Evolutionary conservation across 2,329 filamentous ascomycete genomes (phyloP).

Genomic region (Neopestalotiopsis clavispora): DNA sequence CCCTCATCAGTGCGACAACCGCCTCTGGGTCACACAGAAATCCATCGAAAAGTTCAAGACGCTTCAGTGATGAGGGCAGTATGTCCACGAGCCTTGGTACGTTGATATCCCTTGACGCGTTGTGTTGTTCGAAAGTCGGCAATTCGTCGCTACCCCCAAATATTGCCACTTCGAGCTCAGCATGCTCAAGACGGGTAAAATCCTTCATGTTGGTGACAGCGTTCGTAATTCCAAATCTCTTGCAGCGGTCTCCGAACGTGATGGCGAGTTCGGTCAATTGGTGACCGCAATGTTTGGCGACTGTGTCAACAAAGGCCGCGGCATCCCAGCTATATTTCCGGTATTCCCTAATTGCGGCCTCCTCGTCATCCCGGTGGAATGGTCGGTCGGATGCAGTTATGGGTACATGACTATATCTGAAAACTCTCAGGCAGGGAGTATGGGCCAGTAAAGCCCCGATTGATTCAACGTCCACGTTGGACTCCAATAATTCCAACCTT

Average conservation of each 20-base stretch:
- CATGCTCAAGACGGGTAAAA: conserved; percentile 19
- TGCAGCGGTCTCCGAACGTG: conserved; percentile 13
- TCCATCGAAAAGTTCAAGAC: background rate
- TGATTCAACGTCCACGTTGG: conserved; percentile 18
- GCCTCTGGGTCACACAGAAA: background rate
- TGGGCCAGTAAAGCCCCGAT: conserved; percentile 22
- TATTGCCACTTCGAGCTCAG: conserved; percentile 12
- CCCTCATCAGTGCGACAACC: background rate
- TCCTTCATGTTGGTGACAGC: conserved; percentile 19
- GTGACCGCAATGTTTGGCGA: conserved; percentile 23
- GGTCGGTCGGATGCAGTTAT: background rate
- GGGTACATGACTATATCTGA: conserved; percentile 20
- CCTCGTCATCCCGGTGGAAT: too few relatives aligned
- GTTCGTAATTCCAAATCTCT: conserved; percentile 12
- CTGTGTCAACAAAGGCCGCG: conserved; percentile 21
- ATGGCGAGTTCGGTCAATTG: conserved; percentile 23
- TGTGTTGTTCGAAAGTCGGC: background rate
- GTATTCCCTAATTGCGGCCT: conserved; percentile 4
- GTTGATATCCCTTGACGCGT: background rate
- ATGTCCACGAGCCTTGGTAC: conserved; percentile 13
- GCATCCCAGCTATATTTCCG: conserved; percentile 20
- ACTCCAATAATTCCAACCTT: conserved; percentile 18
- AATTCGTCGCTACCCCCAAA: conserved; percentile 16
- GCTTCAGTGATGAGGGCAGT: background rate
- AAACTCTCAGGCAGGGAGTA: conserved; percentile 19